Base-by-base conservation (phyloP, 768 basidiomycete species). In the Amanita thiersii region DNA sequence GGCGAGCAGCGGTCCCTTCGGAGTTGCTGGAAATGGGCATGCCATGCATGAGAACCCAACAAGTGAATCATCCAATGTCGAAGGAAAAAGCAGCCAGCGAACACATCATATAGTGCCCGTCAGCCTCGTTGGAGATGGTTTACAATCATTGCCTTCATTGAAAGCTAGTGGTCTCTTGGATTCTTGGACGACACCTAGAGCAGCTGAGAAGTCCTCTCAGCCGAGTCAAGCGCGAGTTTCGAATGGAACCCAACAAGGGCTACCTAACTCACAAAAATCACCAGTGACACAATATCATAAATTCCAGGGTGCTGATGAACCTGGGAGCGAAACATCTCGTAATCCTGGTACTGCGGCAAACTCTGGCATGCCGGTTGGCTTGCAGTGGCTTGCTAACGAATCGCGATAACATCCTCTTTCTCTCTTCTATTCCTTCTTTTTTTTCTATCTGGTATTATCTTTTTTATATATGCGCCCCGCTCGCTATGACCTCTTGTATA, bases 161-260 rank as follows among this genome's bases (percentile, higher is more conserved):
- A 86, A 85, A 59, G 75, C 78, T 23, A 83, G 80, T 48, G 84
- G 84, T 15, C 65, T 86, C 33, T 63, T 86, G 29, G 81, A 84
- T 50, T 65, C 69, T 44, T 71, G 75, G 75, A 44, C 59, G 17
- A 50, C 67, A 37, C 45, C 59, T 44, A 59, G 48, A 38, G 39
- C 44, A 23, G 37, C 40, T 40, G 57, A 53, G 28, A 45, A 31
- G 14, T 18, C 23, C 7, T 14, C 47, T 43, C 50, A 23, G 26
- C 52, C 52, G 31, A 50, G 43, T 24, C 55, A 50, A 35, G 9
- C 17, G 19, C 33, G n/a, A 19, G 47, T 41, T 23, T 39, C 49
- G 23, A 56, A 50, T 36, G 47, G 38, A 11, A 33, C 52, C 29
- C 54, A 49, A 44, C 52, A 47, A 33, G 47, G 51, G 43, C 57